Percentiles rank a stretch among this genome's conserved stretches.
Evolutionary conservation across 441 rosid species (phyloP).

Genomic region (Macaranga tanarius): DNA sequence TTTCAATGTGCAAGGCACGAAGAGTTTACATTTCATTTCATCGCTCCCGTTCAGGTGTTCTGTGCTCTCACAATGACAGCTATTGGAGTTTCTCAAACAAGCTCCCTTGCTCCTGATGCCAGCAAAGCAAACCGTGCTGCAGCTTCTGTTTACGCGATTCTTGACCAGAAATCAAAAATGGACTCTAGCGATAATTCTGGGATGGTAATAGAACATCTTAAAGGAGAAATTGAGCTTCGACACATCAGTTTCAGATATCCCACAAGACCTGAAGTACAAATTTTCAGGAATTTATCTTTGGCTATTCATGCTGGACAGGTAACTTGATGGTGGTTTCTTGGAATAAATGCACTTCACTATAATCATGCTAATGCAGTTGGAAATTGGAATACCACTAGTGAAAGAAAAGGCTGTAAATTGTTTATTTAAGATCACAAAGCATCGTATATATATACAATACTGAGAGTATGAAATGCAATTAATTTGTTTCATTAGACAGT

Average conservation of each 20-base stretch:
- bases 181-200: slow-evolving; percentile 57
- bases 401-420: no score
- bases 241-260: slow-evolving; percentile 65
- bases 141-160: slow-evolving; percentile 56
- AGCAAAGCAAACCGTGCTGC: slow-evolving; percentile 53
- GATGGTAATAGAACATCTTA: slow-evolving; percentile 34
- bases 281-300: slow-evolving; percentile 50
- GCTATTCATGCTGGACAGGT: slow-evolving; percentile 68
- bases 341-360: no score
- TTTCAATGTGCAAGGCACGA: background rate
- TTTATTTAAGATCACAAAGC: no score
- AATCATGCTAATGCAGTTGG: no score
- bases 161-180: slow-evolving; percentile 55
- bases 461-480: background rate
- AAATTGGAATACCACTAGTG: no score
- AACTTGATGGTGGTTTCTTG: slow-evolving; percentile 5
- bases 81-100: slow-evolving; percentile 58
- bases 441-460: no score
- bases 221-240: slow-evolving; percentile 57
- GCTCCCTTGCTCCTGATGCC: slow-evolving; percentile 51
- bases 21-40: background rate
- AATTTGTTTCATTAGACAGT: slow-evolving; percentile 43
- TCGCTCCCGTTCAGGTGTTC: slow-evolving; percentile 43
- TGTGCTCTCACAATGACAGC: slow-evolving; percentile 57
- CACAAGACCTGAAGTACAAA: slow-evolving; percentile 61